Percentiles rank a stretch among this genome's conserved stretches.
Evolutionary conservation across 345 rosid species (phyloP).

Genomic region (Syzygium oleosum): DNA sequence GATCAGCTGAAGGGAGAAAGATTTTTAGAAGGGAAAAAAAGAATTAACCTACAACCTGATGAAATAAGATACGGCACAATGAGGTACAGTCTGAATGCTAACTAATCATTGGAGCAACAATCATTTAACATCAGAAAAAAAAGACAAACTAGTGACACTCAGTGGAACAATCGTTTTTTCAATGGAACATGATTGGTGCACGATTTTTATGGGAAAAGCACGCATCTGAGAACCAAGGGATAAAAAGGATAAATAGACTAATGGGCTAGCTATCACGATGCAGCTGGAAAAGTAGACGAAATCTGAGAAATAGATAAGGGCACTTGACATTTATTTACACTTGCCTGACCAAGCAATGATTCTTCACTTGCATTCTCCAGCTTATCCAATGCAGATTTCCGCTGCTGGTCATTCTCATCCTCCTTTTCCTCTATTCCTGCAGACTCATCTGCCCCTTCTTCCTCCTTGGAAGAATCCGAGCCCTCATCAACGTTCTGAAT

Average conservation of each 20-base stretch:
- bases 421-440: conserved; percentile 47
- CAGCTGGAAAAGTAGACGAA: neutral
- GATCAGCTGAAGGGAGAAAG: neutral
- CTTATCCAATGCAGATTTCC: conserved; percentile 66
- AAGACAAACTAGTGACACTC: neutral
- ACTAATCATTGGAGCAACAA: neutral
- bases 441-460: conserved; percentile 34
- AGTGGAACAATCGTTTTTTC: neutral
- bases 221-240: neutral
- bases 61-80: neutral
- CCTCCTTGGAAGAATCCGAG: conserved; percentile 52
- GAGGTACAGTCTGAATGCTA: neutral
- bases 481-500: conserved; percentile 39
- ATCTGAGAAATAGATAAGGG: neutral
- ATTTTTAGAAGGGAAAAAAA: neutral
- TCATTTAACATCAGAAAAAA: neutral
- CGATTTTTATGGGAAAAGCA: neutral
- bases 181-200: neutral
- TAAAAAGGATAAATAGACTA: neutral
- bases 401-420: conserved; percentile 43
- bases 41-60: neutral
- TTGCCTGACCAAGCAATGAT: conserved; percentile 85
- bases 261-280: neutral
- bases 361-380: conserved; percentile 86
- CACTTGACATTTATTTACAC: neutral